Conservation (phyloP, 192 early-diverging fungal species). For the Linnemannia hyalina region DNA sequence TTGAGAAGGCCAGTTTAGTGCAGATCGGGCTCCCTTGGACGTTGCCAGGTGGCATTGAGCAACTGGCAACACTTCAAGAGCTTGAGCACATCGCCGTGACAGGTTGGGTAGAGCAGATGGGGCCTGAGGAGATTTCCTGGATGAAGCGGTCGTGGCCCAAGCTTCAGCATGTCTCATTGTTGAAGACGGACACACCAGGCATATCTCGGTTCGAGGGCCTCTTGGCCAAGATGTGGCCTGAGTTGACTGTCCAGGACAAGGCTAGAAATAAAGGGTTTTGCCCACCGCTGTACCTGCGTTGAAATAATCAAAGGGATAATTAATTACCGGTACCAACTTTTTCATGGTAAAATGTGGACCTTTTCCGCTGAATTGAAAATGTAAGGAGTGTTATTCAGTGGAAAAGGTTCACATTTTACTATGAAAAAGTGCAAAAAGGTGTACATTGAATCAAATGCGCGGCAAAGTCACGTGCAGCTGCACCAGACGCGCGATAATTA, state of each 20-base stretch:
- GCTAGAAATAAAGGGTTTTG: slow-evolving; percentile 13
- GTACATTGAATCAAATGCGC: no score
- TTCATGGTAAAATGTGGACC: no score
- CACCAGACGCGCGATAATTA: neutral
- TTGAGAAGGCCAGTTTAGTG: slow-evolving; percentile 24
- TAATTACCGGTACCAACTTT: no score
- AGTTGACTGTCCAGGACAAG: slow-evolving; percentile 26
- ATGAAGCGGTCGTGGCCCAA: slow-evolving; percentile 35
- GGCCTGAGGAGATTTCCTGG: slow-evolving; percentile 20
- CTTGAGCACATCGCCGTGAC: slow-evolving; percentile 36
- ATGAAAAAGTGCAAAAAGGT: no score
- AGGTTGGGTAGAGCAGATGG: slow-evolving; percentile 41
- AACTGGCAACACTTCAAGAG: neutral
- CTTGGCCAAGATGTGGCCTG: slow-evolving; percentile 20
- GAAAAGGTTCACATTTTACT: no score
- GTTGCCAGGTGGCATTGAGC: slow-evolving; percentile 9
- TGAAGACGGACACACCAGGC: slow-evolving; percentile 5
- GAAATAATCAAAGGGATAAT: no score
- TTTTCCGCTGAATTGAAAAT: no score
- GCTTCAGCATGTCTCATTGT: slow-evolving; percentile 6
- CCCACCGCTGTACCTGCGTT: slow-evolving; percentile 19
- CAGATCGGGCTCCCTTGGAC: slow-evolving; percentile 38
- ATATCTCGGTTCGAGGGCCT: slow-evolving; percentile 19
- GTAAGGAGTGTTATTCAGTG: no score
- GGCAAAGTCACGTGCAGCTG: no score